These are phyloP conservation scores for Suillus fuscotomentosus DNA, from an alignment of 768 basidiomycete species.

Conservation along the genomic window DNA sequence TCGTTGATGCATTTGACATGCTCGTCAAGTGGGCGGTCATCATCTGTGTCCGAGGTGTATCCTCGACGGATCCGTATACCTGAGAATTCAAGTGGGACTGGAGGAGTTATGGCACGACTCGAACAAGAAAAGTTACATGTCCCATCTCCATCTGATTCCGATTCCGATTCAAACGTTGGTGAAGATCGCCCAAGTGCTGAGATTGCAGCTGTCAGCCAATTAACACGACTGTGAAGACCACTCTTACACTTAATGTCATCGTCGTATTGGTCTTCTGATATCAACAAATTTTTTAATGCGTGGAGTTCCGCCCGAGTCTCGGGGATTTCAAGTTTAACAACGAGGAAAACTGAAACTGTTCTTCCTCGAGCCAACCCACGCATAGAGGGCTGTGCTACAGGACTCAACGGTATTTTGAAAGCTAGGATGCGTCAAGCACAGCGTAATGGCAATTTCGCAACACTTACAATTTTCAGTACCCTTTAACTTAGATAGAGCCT, in stretches of 20 bases:
- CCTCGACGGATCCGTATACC: conserved; percentile 14
- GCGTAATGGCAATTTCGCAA: neutral
- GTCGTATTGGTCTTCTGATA: neutral
- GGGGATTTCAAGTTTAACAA: conserved; percentile 22
- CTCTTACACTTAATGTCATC: neutral
- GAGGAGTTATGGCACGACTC: neutral
- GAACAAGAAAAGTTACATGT: neutral
- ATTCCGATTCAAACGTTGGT: neutral
- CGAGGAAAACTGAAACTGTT: conserved; percentile 6
- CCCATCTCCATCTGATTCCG: neutral
- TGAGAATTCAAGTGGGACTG: conserved; percentile 1
- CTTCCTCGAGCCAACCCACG: conserved; percentile 12
- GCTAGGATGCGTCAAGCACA: conserved; percentile 24
- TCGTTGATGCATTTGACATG: neutral
- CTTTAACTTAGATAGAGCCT: conserved; percentile 52
- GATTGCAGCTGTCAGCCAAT: neutral
- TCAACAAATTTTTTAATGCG: neutral
- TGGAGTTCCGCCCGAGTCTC: neutral
- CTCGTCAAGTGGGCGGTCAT: conserved; percentile 18
- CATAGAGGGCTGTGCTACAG: conserved; percentile 18
- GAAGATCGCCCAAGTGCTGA: neutral
- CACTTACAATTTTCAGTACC: conserved; percentile 44
- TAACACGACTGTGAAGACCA: neutral
- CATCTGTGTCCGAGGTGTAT: conserved; percentile 24
- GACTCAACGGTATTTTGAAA: conserved; percentile 45